phyloP scores from a whole-genome alignment of 371 early-diverging fungal species.

The Rhizopus stolonifer region DNA sequence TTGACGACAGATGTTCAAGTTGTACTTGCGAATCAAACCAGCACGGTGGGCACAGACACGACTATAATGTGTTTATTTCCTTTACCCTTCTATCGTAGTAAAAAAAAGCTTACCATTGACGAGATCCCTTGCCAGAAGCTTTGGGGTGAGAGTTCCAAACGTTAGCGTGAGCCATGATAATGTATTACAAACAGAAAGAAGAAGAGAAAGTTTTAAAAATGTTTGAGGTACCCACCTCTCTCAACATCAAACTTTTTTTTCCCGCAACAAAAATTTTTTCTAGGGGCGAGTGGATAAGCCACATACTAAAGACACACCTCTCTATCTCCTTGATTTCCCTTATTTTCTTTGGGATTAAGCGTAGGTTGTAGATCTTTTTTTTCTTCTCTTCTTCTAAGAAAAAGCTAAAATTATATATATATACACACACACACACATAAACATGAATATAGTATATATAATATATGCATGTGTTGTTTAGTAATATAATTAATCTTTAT shows the following conservation, averaged over 20 bases:
- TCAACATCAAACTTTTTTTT: neutral
- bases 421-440: no score
- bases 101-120: slow-evolving; percentile 78
- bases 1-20: slow-evolving; percentile 99
- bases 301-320: no score
- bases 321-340: no score
- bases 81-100: neutral
- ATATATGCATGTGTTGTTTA: no score
- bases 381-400: no score
- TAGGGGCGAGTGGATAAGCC: no score
- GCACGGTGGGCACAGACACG: slow-evolving; percentile 98
- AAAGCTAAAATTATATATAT: no score
- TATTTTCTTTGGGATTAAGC: no score
- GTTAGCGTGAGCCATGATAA: slow-evolving; percentile 86
- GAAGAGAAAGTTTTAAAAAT: slow-evolving; percentile 15
- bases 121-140: slow-evolving; percentile 96
- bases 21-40: slow-evolving; percentile 99
- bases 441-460: no score
- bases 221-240: neutral
- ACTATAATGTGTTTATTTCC: slow-evolving; percentile 46
- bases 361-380: no score
- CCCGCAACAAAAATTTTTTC: neutral
- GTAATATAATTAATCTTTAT: no score
- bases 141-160: slow-evolving; percentile 97
- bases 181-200: slow-evolving; percentile 22